These are phyloP conservation scores for Cucumis melo DNA, from an alignment of 306 rosid species.

Conservation along the genomic window DNA sequence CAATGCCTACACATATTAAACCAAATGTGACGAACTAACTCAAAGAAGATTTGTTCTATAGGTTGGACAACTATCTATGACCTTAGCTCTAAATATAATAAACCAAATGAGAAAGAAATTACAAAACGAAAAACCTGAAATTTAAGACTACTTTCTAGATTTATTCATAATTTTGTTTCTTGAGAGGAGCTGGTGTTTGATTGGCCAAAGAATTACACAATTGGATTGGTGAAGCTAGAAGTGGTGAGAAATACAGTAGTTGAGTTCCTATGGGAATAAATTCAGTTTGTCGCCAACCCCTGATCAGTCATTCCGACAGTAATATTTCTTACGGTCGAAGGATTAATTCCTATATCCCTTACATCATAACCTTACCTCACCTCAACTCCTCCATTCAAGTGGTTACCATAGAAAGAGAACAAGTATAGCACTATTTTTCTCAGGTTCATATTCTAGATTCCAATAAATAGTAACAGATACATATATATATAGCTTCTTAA, in stretches of 20 bases:
- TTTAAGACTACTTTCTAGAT: no score
- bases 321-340: not conserved
- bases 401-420: not conserved
- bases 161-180: not conserved
- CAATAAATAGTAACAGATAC: not conserved
- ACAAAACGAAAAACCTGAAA: not conserved
- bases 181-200: not conserved
- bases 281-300: not conserved
- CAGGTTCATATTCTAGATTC: not conserved
- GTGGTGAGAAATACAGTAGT: not conserved
- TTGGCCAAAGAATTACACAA: not conserved
- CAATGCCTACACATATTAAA: constrained; percentile 30
- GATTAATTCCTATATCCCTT: not conserved
- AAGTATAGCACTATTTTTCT: not conserved
- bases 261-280: not conserved
- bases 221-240: not conserved
- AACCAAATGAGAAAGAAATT: not conserved
- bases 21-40: not conserved
- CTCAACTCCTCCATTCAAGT: not conserved
- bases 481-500: not conserved
- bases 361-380: constrained; percentile 5
- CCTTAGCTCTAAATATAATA: not conserved
- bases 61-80: no score
- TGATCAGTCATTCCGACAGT: not conserved
- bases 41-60: no score